phyloP scores from a whole-genome alignment of 352 stramenopile species.

The Pythium volutum region DNA sequence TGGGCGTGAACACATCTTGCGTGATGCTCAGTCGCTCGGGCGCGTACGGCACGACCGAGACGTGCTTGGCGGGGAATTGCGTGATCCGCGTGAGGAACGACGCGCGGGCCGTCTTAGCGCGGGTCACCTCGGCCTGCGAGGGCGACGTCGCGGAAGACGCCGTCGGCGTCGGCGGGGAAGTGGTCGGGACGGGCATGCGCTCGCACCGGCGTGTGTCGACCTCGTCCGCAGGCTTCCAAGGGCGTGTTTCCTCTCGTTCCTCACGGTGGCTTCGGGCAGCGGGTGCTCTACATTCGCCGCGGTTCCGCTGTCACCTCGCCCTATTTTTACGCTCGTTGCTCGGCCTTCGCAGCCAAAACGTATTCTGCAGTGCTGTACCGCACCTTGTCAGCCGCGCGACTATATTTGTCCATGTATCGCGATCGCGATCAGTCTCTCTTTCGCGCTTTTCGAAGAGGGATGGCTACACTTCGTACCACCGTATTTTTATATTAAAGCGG shows the following conservation, averaged over 20 bases:
- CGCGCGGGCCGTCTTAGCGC: conserved; percentile 21
- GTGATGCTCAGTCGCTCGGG: conserved; percentile 68
- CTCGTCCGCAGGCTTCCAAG: not conserved
- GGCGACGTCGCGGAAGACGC: not conserved
- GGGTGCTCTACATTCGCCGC: not conserved
- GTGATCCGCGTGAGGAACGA: conserved; percentile 54
- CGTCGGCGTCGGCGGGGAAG: not conserved
- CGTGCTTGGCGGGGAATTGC: conserved; percentile 36
- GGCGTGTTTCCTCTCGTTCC: too few relatives aligned
- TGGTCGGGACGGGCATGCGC: conserved; percentile 7
- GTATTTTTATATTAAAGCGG: not conserved
- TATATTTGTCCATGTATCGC: not conserved
- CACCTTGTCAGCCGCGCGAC: not conserved
- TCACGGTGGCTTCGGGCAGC: not conserved
- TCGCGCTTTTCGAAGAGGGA: not conserved
- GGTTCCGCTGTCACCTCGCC: not conserved
- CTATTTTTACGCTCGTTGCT: conserved; percentile 1
- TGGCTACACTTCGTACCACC: conserved; percentile 7
- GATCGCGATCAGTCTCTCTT: not conserved
- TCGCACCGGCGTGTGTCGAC: not conserved
- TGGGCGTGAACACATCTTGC: conserved; percentile 41
- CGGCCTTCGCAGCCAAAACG: not conserved
- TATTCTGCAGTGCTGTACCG: not conserved
- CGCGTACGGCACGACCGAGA: conserved; percentile 61
- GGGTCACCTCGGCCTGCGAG: conserved; percentile 2